These are phyloP conservation scores for Teratosphaeria viscida DNA, from an alignment of 2,329 filamentous ascomycete species.

Conservation along the genomic window DNA sequence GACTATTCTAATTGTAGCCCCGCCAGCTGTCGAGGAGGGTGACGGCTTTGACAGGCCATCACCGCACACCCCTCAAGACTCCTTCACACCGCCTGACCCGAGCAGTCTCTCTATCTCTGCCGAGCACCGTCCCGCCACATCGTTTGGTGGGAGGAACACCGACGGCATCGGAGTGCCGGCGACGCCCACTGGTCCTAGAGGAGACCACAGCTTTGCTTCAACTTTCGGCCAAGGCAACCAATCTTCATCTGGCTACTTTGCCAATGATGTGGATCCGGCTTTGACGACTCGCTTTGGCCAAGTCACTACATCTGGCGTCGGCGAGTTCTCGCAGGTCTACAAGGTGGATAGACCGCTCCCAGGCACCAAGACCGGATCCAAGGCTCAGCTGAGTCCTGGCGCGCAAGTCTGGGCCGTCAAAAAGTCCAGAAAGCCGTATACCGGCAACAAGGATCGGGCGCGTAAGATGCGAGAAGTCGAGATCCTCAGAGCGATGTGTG, in stretches of 20 bases:
- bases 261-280: conserved; percentile 63
- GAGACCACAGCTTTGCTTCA: conserved; percentile 44
- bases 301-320: conserved; percentile 69
- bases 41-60: conserved; percentile 13
- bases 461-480: conserved; percentile 75
- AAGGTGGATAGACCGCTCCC: conserved; percentile 51
- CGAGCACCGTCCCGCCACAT: conserved; percentile 31
- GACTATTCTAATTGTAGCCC: conserved; percentile 13
- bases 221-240: conserved; percentile 35
- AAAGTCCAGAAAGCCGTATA: conserved; percentile 73
- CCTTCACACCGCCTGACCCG: conserved; percentile 64
- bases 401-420: conserved; percentile 74
- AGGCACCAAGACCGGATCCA: conserved; percentile 7
- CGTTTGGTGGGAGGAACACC: conserved; percentile 24
- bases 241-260: conserved; percentile 54
- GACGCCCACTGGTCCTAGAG: conserved; percentile 64
- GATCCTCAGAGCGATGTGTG: conserved; percentile 63
- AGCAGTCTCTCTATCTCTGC: conserved; percentile 75
- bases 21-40: conserved; percentile 6
- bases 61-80: conserved; percentile 64
- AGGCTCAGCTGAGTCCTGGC: conserved; percentile 3
- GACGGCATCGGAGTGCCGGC: conserved; percentile 54
- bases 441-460: conserved; percentile 69
- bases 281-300: conserved; percentile 68
- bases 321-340: conserved; percentile 91